Conservation (phyloP, 192 early-diverging fungal genomes). For the Linnemannia hyalina region DNA sequence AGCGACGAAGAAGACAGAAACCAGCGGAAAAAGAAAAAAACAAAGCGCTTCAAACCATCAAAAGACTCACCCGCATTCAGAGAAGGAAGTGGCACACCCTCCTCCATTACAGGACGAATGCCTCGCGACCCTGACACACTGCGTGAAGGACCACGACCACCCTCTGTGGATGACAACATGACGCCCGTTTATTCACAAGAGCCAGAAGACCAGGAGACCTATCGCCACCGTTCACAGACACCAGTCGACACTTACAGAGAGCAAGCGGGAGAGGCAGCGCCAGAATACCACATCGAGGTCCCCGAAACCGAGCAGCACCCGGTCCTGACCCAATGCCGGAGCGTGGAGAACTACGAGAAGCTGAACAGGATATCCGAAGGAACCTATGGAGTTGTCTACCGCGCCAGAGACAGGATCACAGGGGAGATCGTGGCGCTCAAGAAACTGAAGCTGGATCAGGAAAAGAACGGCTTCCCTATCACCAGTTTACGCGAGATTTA, state of each 20-base stretch:
- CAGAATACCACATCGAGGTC: conserved; percentile 32
- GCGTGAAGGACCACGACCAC: not conserved
- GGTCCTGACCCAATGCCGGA: conserved; percentile 71
- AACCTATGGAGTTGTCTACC: conserved; percentile 95
- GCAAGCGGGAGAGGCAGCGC: not conserved
- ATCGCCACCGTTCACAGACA: not conserved
- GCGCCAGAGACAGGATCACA: conserved; percentile 85
- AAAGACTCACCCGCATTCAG: conserved; percentile 39
- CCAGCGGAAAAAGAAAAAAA: conserved; percentile 22
- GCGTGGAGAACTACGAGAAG: conserved; percentile 90
- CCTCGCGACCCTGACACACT: conserved; percentile 8
- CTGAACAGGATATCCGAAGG: conserved; percentile 98
- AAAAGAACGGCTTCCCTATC: conserved; percentile 82
- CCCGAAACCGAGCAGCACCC: conserved; percentile 57
- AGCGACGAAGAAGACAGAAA: conserved; percentile 46
- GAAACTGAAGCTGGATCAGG: conserved; percentile 69
- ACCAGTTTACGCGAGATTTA: conserved; percentile 85
- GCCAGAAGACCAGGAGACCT: not conserved
- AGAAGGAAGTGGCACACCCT: conserved; percentile 43
- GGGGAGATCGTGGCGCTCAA: conserved; percentile 77
- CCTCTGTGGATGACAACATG: not conserved
- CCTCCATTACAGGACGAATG: conserved; percentile 6
- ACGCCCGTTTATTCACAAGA: not conserved
- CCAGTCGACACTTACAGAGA: conserved; percentile 1
- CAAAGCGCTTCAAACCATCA: conserved; percentile 44